Conservation (phyloP, 257 asterid genomes). For the Cruciata laevipes region DNA sequence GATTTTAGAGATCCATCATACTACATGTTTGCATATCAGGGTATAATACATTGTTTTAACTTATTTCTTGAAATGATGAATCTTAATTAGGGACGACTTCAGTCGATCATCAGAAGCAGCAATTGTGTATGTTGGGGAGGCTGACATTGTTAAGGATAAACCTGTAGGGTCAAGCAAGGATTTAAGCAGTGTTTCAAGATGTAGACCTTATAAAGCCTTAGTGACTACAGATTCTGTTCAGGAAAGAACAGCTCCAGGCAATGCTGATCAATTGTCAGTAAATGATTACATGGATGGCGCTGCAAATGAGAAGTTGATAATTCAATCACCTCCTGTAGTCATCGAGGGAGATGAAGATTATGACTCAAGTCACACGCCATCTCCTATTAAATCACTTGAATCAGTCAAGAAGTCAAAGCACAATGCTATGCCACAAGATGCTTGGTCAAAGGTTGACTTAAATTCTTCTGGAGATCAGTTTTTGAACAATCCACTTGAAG, state of each 20-base stretch:
- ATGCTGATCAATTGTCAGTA: constrained; percentile 29
- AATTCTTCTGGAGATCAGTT: constrained; percentile 20
- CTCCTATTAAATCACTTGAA: constrained; percentile 17
- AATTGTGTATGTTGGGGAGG: constrained; percentile 19
- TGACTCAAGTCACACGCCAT: constrained; percentile 12
- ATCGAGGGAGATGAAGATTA: constrained; percentile 25
- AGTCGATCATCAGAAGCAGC: constrained; percentile 22
- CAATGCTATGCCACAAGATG: constrained; percentile 13
- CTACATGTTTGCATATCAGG: not conserved
- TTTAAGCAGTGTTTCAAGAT: constrained; percentile 14
- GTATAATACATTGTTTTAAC: not conserved
- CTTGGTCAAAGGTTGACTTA: constrained; percentile 17
- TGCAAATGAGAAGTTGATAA: not conserved
- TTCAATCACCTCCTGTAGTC: constrained; percentile 16
- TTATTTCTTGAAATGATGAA: constrained; percentile 6
- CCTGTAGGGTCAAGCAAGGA: constrained; percentile 19
- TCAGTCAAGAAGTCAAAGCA: constrained; percentile 13
- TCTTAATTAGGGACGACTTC: constrained; percentile 28
- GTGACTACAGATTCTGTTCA: constrained; percentile 9
- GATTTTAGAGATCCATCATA: not conserved
- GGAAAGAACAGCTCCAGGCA: constrained; percentile 20
- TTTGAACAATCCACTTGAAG: constrained; percentile 23
- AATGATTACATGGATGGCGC: constrained; percentile 12
- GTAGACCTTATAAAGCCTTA: constrained; percentile 19
- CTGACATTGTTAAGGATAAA: constrained; percentile 15